A percentile compares a stretch with the other conserved stretches of the same genome.
phyloP scores from a whole-genome alignment of 208 protist species.

The Acanthamoeba sp. region DNA sequence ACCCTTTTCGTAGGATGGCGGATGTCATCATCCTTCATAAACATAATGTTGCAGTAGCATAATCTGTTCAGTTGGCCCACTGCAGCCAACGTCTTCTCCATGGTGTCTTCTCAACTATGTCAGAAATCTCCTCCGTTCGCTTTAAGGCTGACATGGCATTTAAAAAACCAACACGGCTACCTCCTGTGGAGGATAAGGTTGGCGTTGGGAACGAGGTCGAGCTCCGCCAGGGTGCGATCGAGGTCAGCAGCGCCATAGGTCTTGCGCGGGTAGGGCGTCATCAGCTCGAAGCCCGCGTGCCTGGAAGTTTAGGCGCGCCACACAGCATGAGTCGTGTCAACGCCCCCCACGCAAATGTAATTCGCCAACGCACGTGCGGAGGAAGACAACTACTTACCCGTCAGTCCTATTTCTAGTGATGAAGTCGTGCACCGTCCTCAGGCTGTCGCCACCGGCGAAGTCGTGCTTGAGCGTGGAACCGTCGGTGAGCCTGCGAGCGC shows the following conservation, averaged over 20 bases:
- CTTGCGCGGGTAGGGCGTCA: conserved; percentile 44
- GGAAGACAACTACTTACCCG: neutral
- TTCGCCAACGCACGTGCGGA: too few relatives aligned
- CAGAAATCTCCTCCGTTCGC: too few relatives aligned
- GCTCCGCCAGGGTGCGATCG: conserved; percentile 9
- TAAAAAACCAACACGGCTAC: too few relatives aligned
- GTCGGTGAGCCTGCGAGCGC: neutral
- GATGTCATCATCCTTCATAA: too few relatives aligned
- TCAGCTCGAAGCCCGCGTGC: neutral
- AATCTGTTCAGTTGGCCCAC: too few relatives aligned
- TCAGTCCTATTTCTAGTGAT: neutral
- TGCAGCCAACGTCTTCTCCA: too few relatives aligned
- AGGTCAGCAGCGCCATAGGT: neutral
- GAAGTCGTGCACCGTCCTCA: neutral
- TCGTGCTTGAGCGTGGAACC: conserved; percentile 35
- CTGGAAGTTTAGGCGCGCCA: neutral
- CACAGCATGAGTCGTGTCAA: neutral
- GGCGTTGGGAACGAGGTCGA: conserved; percentile 33
- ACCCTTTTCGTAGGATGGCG: too few relatives aligned
- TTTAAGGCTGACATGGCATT: too few relatives aligned
- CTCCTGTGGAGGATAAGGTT: conserved; percentile 1
- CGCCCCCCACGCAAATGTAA: neutral
- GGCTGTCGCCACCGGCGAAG: neutral
- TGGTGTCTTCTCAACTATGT: too few relatives aligned
- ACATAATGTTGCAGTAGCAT: too few relatives aligned